These are phyloP conservation scores for Diphasiastrum complanatum DNA, from an alignment of 83 land plant genomes.

Conservation along the genomic window DNA sequence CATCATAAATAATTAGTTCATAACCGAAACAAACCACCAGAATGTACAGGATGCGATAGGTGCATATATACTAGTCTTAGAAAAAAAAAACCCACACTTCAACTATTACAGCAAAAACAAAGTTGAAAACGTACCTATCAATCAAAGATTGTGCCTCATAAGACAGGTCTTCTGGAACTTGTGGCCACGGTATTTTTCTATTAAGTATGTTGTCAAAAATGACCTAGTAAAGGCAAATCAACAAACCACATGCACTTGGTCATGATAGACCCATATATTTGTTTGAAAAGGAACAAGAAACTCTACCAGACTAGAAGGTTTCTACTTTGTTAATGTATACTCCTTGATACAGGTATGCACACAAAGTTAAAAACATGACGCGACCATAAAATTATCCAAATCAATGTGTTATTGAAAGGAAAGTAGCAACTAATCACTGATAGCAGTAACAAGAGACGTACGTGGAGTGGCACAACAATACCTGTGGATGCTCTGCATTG, in stretches of 20 bases:
- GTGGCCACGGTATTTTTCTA: slow-evolving; percentile 94
- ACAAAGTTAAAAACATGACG: no score
- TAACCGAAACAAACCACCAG: no score
- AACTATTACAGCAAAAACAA: not conserved
- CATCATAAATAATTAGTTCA: no score
- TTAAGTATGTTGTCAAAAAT: slow-evolving; percentile 98
- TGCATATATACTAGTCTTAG: not conserved
- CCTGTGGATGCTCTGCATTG: slow-evolving; percentile 99
- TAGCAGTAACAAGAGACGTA: not conserved
- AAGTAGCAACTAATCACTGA: not conserved
- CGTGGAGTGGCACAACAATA: slow-evolving; percentile 8
- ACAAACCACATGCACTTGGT: slow-evolving; percentile 7
- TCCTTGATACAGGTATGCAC: no score
- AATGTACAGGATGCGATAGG: no score
- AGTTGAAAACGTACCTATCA: slow-evolving; percentile 46
- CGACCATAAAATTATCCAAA: no score
- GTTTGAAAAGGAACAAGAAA: not conserved
- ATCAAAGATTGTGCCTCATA: slow-evolving; percentile 76
- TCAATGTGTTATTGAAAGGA: not conserved
- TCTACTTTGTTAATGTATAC: no score
- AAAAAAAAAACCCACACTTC: not conserved
- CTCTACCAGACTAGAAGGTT: no score
- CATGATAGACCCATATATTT: not conserved
- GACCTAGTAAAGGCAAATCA: slow-evolving; percentile 40
- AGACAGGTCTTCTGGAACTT: slow-evolving; percentile 85